phyloP scores from a whole-genome alignment of 331 rosid species.

The Cydonia oblonga region DNA sequence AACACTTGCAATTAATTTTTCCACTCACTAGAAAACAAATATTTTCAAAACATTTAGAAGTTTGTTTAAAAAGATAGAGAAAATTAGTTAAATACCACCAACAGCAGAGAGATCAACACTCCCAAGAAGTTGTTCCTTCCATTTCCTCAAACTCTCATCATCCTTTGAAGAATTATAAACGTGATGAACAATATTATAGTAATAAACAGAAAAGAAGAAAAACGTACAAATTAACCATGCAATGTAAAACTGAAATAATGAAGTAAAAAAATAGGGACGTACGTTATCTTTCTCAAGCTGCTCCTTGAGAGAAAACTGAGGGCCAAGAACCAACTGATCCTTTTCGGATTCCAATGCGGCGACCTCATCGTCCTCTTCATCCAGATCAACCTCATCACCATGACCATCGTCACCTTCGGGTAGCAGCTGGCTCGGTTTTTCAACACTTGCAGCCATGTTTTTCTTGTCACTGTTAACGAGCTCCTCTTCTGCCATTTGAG shows the following conservation, averaged over 20 bases:
- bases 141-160: conserved; percentile 77
- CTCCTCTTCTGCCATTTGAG: conserved; percentile 37
- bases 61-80: background rate
- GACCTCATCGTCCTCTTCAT: conserved; percentile 39
- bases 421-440: conserved; percentile 13
- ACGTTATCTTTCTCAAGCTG: conserved; percentile 91
- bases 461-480: conserved; percentile 19
- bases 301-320: conserved; percentile 65
- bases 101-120: conserved; percentile 52
- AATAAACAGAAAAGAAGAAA: background rate
- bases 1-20: background rate
- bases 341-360: conserved; percentile 28
- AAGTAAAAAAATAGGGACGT: background rate
- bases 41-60: background rate
- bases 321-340: conserved; percentile 49
- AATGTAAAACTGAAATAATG: background rate
- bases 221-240: background rate
- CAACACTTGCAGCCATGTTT: conserved; percentile 16
- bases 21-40: background rate
- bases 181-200: background rate
- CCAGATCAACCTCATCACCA: conserved; percentile 22
- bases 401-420: conserved; percentile 1
- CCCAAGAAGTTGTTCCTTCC: conserved; percentile 88
- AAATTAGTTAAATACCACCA: conserved; percentile 32
- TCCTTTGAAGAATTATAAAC: conserved; percentile 32